Conservation (phyloP, 148 eudicot species). For the Cornus florida region DNA sequence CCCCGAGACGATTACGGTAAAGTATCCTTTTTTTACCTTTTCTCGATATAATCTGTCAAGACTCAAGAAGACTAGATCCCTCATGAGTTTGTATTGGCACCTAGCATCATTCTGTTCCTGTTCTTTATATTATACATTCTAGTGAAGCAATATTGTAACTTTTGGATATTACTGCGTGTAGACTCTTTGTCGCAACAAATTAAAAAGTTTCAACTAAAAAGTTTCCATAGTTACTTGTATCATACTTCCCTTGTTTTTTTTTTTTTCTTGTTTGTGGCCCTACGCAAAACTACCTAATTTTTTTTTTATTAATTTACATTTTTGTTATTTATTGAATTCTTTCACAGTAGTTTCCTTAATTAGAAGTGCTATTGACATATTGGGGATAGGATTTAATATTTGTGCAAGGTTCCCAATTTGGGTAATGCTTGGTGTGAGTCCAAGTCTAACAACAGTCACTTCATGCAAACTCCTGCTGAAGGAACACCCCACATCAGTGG, state of each 20-base stretch:
- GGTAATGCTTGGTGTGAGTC: too few relatives aligned
- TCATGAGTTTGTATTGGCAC: neutral
- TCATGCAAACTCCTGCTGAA: too few relatives aligned
- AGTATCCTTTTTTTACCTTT: constrained; percentile 5
- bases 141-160: neutral
- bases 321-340: neutral
- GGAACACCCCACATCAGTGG: too few relatives aligned
- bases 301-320: too few relatives aligned
- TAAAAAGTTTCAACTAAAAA: neutral
- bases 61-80: neutral
- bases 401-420: too few relatives aligned
- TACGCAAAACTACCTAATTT: too few relatives aligned
- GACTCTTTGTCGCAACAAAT: neutral
- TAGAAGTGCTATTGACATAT: neutral
- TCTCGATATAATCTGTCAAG: neutral
- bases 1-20: constrained; percentile 89
- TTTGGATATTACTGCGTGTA: neutral
- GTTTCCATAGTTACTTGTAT: neutral
- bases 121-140: neutral
- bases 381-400: too few relatives aligned
- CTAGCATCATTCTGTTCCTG: neutral
- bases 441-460: too few relatives aligned
- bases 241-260: neutral
- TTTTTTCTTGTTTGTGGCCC: neutral
- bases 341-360: neutral